phyloP scores from a whole-genome alignment of 1,139 yeast genomes.

The Pichia sp. region DNA sequence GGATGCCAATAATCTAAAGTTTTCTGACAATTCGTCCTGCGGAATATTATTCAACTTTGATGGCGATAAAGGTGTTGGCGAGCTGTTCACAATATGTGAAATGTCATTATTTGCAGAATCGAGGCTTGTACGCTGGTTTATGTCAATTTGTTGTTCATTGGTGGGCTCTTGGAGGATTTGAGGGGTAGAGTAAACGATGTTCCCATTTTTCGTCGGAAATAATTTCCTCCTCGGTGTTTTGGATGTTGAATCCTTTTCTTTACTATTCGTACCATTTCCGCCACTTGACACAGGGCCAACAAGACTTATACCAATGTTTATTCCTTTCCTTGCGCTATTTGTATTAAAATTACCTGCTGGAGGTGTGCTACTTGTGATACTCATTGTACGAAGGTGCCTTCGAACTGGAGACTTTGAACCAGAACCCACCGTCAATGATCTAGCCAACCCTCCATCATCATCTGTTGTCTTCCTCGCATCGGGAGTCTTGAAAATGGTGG shows the following conservation, averaged over 20 bases:
- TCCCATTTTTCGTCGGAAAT: conserved; percentile 2
- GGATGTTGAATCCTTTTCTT: neutral
- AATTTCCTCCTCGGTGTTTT: conserved; percentile 16
- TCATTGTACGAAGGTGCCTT: conserved; percentile 23
- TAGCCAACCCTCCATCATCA: conserved; percentile 9
- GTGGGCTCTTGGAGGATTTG: neutral
- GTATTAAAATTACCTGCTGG: conserved; percentile 3
- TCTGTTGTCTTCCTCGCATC: conserved; percentile 6
- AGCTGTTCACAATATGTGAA: conserved; percentile 4
- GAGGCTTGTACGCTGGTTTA: conserved; percentile 10
- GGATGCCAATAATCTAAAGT: conserved; percentile 52
- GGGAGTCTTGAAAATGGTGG: conserved; percentile 12
- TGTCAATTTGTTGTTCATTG: conserved; percentile 1
- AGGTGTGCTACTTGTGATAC: conserved; percentile 20
- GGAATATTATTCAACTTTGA: neutral
- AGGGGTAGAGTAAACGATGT: neutral
- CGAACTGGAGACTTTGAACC: conserved; percentile 18
- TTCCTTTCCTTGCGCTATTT: conserved; percentile 25
- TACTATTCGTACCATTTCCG: neutral
- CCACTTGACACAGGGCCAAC: conserved; percentile 18
- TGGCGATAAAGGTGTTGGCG: conserved; percentile 8
- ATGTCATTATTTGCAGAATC: conserved; percentile 10
- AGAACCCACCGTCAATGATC: conserved; percentile 21
- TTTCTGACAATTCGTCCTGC: conserved; percentile 41
- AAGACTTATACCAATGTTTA: conserved; percentile 30